These are phyloP conservation scores for Fusarium azukiicola DNA, from an alignment of 2,329 filamentous ascomycete species.

Conservation along the genomic window DNA sequence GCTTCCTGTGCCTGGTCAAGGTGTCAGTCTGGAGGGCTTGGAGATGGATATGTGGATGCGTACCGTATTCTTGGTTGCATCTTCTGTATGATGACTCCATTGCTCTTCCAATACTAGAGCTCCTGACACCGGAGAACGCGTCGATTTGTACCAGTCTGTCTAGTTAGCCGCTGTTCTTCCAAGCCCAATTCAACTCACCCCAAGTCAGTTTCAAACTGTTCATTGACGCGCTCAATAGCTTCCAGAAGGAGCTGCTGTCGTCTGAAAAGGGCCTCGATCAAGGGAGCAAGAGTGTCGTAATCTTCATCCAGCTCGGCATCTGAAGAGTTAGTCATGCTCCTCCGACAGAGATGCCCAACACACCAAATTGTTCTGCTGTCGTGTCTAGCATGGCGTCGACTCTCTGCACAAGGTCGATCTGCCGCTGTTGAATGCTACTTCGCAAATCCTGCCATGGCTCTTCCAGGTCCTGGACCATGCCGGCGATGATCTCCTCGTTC, in stretches of 20 bases:
- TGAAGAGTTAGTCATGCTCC: not conserved
- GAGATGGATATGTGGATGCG: not conserved
- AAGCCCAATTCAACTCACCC: slow-evolving; percentile 1
- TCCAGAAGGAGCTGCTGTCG: slow-evolving; percentile 54
- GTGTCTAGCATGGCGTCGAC: slow-evolving; percentile 14
- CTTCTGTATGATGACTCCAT: slow-evolving; percentile 61
- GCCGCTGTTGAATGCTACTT: not conserved
- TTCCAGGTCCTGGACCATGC: slow-evolving; percentile 60
- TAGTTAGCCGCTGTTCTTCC: not conserved
- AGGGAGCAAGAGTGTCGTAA: slow-evolving; percentile 18
- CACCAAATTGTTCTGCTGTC: slow-evolving; percentile 45
- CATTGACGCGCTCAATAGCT: slow-evolving; percentile 54
- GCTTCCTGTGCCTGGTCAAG: slow-evolving; percentile 57
- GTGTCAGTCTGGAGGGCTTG: not conserved
- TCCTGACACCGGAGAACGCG: slow-evolving; percentile 61
- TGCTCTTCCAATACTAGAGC: slow-evolving; percentile 60
- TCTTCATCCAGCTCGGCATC: slow-evolving; percentile 20
- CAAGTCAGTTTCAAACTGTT: slow-evolving; percentile 46
- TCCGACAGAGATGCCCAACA: not conserved
- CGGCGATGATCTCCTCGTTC: slow-evolving; percentile 68
- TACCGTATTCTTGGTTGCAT: slow-evolving; percentile 60
- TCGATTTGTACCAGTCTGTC: slow-evolving; percentile 59
- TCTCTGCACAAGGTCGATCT: slow-evolving; percentile 1
- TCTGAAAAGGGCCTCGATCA: slow-evolving; percentile 55
- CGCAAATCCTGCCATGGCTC: slow-evolving; percentile 57